phyloP scores from a whole-genome alignment of 148 eudicot genomes.

The Limonium bicolor region DNA sequence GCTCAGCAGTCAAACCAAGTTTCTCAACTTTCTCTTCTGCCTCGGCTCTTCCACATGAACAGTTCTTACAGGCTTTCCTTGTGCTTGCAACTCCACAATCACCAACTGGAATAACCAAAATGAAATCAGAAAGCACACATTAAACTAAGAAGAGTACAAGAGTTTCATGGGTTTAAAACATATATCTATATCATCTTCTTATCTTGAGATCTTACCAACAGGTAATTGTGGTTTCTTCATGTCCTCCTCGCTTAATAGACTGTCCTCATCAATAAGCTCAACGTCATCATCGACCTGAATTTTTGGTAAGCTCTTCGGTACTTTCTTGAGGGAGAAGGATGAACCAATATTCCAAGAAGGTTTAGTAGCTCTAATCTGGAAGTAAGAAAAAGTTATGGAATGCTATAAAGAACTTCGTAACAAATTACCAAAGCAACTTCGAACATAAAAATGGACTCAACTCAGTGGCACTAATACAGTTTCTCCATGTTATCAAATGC shows the following conservation, averaged over 20 bases:
- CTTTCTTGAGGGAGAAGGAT: conserved; percentile 54
- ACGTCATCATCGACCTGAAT: conserved; percentile 39
- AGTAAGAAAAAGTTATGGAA: no score
- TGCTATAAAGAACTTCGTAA: no score
- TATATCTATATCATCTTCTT: no score
- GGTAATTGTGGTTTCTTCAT: conserved; percentile 86
- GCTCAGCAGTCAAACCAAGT: conserved; percentile 65
- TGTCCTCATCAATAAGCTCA: conserved; percentile 87
- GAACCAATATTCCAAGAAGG: conserved; percentile 90
- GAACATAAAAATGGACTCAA: no score
- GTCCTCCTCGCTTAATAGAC: conserved; percentile 84
- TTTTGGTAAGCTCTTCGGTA: conserved; percentile 45
- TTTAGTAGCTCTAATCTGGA: conserved; percentile 41
- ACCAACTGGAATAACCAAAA: no score
- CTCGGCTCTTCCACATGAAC: conserved; percentile 91
- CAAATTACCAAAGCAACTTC: no score
- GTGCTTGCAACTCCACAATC: conserved; percentile 90
- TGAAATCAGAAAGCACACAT: no score
- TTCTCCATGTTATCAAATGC: no score
- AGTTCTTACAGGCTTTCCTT: conserved; percentile 91
- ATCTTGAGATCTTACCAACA: no score
- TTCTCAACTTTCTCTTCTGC: conserved; percentile 70
- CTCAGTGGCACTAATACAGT: no score
- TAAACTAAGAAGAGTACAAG: no score
- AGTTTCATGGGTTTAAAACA: no score